Conservation (phyloP, 495 filamentous ascomycete species). For the Penicillium paxilli region DNA sequence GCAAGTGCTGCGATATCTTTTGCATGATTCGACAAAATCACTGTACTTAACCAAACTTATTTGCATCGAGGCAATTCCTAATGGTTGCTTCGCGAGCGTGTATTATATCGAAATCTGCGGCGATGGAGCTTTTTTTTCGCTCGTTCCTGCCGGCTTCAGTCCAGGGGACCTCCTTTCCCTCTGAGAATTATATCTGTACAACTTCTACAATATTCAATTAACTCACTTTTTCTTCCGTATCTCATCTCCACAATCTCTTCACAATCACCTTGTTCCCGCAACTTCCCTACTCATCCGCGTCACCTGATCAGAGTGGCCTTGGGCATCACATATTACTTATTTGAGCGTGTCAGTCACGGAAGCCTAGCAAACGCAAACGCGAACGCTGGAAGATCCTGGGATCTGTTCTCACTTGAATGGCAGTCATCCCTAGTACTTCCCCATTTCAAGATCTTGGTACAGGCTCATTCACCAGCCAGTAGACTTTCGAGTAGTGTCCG, state of each 20-base stretch:
- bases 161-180: too few species aligned
- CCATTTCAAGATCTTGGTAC: too few species aligned
- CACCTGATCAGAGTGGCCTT: conserved; percentile 6
- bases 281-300: neutral
- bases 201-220: conserved; percentile 7
- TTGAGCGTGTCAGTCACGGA: neutral
- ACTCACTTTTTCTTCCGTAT: neutral
- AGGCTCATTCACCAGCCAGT: too few species aligned
- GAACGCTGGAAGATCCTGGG: too few species aligned
- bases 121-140: neutral
- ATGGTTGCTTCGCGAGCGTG: conserved; percentile 11
- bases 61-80: conserved; percentile 12
- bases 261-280: neutral
- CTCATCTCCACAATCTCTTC: neutral
- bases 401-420: neutral
- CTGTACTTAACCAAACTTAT: conserved; percentile 21
- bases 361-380: neutral
- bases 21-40: conserved; percentile 1
- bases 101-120: conserved; percentile 21
- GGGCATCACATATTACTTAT: neutral
- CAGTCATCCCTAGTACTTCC: neutral
- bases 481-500: too few species aligned
- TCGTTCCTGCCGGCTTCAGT: too few species aligned
- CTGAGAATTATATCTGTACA: conserved; percentile 3
- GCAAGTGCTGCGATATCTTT: neutral